Conservation (phyloP, 257 asterid genomes). For the Solanum bulbocastanum region DNA sequence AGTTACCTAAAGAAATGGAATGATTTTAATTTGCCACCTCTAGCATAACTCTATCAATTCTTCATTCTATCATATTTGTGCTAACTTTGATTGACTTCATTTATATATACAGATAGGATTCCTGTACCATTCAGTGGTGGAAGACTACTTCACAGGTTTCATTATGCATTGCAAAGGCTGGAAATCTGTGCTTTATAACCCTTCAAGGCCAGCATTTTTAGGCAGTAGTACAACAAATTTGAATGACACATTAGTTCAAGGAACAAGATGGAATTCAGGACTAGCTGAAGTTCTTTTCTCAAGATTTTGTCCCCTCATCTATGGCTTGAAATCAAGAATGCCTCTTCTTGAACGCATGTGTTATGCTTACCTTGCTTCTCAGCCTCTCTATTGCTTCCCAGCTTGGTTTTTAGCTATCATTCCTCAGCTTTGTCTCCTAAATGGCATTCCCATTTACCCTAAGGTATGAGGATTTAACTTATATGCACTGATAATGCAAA, state of each 20-base stretch:
- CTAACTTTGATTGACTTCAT: background rate
- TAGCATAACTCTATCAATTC: background rate
- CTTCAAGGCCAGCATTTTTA: conserved; percentile 32
- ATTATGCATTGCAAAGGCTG: conserved; percentile 48
- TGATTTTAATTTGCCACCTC: background rate
- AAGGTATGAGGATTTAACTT: background rate
- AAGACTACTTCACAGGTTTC: conserved; percentile 38
- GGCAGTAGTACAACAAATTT: conserved; percentile 37
- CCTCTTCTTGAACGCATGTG: conserved; percentile 13
- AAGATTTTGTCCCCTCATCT: conserved; percentile 21
- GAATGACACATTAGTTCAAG: conserved; percentile 38
- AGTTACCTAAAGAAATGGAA: background rate
- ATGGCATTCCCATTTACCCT: conserved; percentile 16
- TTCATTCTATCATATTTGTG: background rate
- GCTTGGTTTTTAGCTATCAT: conserved; percentile 18
- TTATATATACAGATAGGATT: conserved; percentile 46
- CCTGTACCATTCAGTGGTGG: conserved; percentile 33
- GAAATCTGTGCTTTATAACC: conserved; percentile 33
- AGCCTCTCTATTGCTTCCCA: conserved; percentile 18
- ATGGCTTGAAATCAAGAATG: conserved; percentile 29
- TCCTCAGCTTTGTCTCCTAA: conserved; percentile 21
- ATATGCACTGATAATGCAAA: background rate
- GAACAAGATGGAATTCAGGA: conserved; percentile 43
- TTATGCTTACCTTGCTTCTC: conserved; percentile 6
- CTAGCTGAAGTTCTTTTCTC: conserved; percentile 22